These are phyloP conservation scores for Rhododendron molle DNA, from an alignment of 148 eudicot genomes.

Conservation along the genomic window DNA sequence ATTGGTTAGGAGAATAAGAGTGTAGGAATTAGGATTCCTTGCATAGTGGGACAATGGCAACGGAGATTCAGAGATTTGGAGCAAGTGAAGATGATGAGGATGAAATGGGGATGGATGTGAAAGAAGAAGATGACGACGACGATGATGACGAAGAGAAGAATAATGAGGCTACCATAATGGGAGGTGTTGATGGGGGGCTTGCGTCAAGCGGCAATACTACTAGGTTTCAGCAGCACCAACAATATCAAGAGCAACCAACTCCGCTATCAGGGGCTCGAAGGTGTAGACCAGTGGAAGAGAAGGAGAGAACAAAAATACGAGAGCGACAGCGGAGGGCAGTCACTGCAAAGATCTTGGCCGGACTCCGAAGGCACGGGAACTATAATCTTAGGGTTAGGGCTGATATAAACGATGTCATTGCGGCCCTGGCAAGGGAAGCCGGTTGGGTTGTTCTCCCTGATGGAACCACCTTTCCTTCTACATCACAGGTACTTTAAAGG, in stretches of 20 bases:
- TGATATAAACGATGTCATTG: constrained; percentile 95
- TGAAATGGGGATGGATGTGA: constrained; percentile 78
- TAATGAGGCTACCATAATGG: constrained; percentile 32
- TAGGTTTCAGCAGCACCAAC: constrained; percentile 56
- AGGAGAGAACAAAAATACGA: constrained; percentile 92
- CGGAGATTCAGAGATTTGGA: constrained; percentile 75
- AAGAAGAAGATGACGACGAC: constrained; percentile 75
- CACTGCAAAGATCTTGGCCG: constrained; percentile 89
- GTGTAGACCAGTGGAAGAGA: constrained; percentile 91
- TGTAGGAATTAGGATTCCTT: background rate
- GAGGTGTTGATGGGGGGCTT: constrained; percentile 44
- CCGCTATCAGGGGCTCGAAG: constrained; percentile 65
- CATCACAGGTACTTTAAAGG: constrained; percentile 56
- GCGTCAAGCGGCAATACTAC: constrained; percentile 28
- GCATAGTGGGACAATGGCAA: constrained; percentile 32
- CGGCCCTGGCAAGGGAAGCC: constrained; percentile 98
- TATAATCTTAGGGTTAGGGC: constrained; percentile 98
- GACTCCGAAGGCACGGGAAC: constrained; percentile 94
- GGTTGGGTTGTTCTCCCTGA: constrained; percentile 99
- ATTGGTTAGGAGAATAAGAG: constrained; percentile 10
- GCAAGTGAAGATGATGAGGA: constrained; percentile 89
- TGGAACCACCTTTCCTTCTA: constrained; percentile 95
- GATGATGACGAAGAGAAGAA: constrained; percentile 52
- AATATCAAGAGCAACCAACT: constrained; percentile 53
- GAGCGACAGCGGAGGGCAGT: constrained; percentile 97